Evolutionary conservation across 2,329 filamentous ascomycete species (phyloP).

Genomic region (Whalleya microplaca): DNA sequence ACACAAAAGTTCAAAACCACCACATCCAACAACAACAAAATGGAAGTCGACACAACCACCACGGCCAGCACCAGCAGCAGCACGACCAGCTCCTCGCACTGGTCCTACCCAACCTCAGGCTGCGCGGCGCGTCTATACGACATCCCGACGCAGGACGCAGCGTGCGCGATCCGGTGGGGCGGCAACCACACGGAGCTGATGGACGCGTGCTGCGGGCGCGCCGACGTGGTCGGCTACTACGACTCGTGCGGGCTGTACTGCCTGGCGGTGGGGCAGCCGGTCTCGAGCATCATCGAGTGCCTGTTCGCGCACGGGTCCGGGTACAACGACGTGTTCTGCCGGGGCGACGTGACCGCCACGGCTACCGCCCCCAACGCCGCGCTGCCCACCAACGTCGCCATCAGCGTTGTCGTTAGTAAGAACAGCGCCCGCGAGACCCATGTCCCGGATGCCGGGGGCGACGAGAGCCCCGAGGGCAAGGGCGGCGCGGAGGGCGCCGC

Average conservation of each 20-base stretch:
- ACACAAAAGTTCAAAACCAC: no score
- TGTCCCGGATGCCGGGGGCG: slow-evolving; percentile 9
- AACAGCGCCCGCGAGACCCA: slow-evolving; percentile 8
- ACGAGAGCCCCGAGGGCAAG: slow-evolving; percentile 6
- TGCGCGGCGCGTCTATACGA: slow-evolving; percentile 42
- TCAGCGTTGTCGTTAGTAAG: slow-evolving; percentile 37
- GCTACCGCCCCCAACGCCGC: slow-evolving; percentile 42
- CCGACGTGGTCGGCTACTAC: slow-evolving; percentile 49
- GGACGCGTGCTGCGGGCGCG: slow-evolving; percentile 49
- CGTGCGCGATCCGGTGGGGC: slow-evolving; percentile 47
- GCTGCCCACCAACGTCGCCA: slow-evolving; percentile 37
- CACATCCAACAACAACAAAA: no score
- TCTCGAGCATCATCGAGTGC: slow-evolving; percentile 43
- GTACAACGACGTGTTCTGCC: slow-evolving; percentile 49
- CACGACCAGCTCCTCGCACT: slow-evolving; percentile 22
- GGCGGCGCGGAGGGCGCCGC: slow-evolving; percentile 26
- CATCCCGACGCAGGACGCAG: slow-evolving; percentile 47
- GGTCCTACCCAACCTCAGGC: no score
- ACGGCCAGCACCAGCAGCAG: slow-evolving; percentile 27
- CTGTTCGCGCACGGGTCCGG: slow-evolving; percentile 44
- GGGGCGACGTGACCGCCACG: slow-evolving; percentile 40
- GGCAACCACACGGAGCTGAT: slow-evolving; percentile 48
- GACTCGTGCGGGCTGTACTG: slow-evolving; percentile 56
- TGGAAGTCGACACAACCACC: no score
- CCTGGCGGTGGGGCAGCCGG: slow-evolving; percentile 44